These are phyloP conservation scores for Globisporangium uncinulatum DNA, from an alignment of 352 stramenopile genomes.

Conservation along the genomic window DNA sequence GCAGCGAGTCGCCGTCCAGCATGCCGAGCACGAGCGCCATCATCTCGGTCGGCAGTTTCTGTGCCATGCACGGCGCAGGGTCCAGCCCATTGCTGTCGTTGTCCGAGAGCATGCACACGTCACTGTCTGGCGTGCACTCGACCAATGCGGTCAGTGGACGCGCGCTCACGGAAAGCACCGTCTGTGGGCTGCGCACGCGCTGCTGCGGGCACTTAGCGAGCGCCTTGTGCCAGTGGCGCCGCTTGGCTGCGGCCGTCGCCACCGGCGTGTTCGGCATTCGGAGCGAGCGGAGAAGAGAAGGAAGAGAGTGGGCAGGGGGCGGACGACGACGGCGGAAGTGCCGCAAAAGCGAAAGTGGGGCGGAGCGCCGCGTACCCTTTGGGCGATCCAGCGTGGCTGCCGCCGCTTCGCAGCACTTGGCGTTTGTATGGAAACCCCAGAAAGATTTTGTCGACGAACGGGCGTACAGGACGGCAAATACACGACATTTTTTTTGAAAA, in stretches of 20 bases:
- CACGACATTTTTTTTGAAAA: too few relatives aligned
- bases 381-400: too few relatives aligned
- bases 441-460: not conserved
- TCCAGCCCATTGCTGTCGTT: constrained; percentile 7
- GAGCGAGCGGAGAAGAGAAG: too few relatives aligned
- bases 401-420: too few relatives aligned
- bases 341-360: not conserved
- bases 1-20: constrained; percentile 52
- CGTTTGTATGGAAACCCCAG: too few relatives aligned
- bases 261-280: not conserved
- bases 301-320: not conserved
- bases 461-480: not conserved
- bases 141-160: not conserved
- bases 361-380: too few relatives aligned
- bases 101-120: constrained; percentile 8
- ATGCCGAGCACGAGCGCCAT: constrained; percentile 35
- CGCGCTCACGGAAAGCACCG: constrained; percentile 10
- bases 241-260: constrained; percentile 22
- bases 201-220: constrained; percentile 19
- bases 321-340: too few relatives aligned
- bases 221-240: constrained; percentile 34
- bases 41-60: constrained; percentile 48
- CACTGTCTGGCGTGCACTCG: constrained; percentile 21
- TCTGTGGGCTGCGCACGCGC: constrained; percentile 7
- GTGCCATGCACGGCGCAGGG: constrained; percentile 19